These are phyloP conservation scores for Furcasterigmium sp. DNA, from an alignment of 2,329 filamentous ascomycete genomes.

Conservation along the genomic window DNA sequence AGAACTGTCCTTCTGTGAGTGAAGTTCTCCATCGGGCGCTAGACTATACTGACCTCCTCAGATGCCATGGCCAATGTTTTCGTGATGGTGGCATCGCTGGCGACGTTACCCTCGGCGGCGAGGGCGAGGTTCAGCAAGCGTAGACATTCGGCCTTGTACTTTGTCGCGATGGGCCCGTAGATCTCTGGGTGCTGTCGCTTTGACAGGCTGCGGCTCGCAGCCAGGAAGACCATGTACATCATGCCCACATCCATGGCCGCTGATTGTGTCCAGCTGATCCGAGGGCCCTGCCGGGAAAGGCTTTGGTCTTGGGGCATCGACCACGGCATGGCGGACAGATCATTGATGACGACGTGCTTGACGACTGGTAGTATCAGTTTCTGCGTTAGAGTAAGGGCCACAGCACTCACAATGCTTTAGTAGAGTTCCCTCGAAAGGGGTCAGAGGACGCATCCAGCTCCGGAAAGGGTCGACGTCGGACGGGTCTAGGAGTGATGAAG, in stretches of 20 bases:
- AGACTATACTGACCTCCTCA: slow-evolving; percentile 5
- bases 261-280: slow-evolving; percentile 12
- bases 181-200: slow-evolving; percentile 4
- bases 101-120: slow-evolving; percentile 2
- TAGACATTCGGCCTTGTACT: slow-evolving; percentile 13
- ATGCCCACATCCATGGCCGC: slow-evolving; percentile 14
- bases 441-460: slow-evolving; percentile 3
- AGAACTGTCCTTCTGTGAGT: not conserved
- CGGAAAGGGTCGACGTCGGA: slow-evolving; percentile 4
- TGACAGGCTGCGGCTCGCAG: slow-evolving; percentile 12
- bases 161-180: slow-evolving; percentile 2
- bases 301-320: no score
- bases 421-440: slow-evolving; percentile 5
- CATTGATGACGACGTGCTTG: not conserved
- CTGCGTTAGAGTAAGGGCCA: not conserved
- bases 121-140: slow-evolving; percentile 6
- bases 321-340: not conserved
- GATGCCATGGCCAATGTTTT: slow-evolving; percentile 14
- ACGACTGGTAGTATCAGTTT: not conserved
- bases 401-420: slow-evolving; percentile 6
- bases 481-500: slow-evolving; percentile 2
- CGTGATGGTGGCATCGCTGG: slow-evolving; percentile 14
- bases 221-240: slow-evolving; percentile 13
- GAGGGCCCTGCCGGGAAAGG: not conserved
- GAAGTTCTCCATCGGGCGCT: no score